These are phyloP conservation scores for Amylostereum chailletii DNA, from an alignment of 1,284 basidiomycete genomes.

Conservation along the genomic window DNA sequence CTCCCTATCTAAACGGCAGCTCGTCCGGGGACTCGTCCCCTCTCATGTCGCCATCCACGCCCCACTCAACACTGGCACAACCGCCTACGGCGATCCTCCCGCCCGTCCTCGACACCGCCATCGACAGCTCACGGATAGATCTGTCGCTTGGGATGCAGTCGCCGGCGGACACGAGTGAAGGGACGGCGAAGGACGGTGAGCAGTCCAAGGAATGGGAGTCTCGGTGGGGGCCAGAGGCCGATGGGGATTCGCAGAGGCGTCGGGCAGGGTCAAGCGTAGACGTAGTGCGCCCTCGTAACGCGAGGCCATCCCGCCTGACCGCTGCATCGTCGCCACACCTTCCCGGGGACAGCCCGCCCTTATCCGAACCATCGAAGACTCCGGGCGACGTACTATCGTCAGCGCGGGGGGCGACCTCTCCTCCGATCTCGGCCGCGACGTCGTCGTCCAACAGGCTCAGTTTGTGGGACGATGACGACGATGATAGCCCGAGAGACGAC, in stretches of 20 bases:
- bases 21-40: constrained; percentile 22
- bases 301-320: no score
- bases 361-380: constrained; percentile 5
- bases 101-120: constrained; percentile 40
- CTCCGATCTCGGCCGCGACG: constrained; percentile 20
- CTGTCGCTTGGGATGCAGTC: constrained; percentile 27
- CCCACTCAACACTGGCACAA: constrained; percentile 15
- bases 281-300: no score
- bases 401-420: constrained; percentile 16
- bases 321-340: no score
- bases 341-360: neutral
- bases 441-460: constrained; percentile 34
- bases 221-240: no score
- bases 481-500: constrained; percentile 31
- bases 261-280: no score
- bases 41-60: constrained; percentile 33
- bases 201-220: neutral
- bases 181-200: neutral
- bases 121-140: constrained; percentile 36
- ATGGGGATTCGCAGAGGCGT: no score
- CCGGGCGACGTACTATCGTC: constrained; percentile 19
- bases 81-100: constrained; percentile 31
- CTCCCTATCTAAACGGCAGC: constrained; percentile 6
- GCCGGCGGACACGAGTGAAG: neutral
- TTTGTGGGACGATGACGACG: constrained; percentile 21